Evolutionary conservation across 371 early-diverging fungal species (phyloP), one percentile per base, ranked within the genome.

Genomic region (Saksenaea oblongispora): DNA sequence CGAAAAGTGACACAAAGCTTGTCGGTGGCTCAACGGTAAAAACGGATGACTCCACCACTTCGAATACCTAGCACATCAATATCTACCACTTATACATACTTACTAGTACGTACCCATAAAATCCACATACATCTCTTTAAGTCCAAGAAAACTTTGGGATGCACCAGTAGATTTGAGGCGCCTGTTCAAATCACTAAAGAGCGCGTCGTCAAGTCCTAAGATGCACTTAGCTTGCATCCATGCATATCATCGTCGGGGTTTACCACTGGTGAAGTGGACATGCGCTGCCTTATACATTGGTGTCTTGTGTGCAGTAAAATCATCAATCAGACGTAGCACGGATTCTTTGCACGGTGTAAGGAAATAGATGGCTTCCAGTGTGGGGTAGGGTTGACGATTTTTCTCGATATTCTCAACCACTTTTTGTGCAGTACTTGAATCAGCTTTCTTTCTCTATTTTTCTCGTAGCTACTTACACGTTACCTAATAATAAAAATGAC

Each of bases 321-420:
- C 98, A 58, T 89, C 87, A 10, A 95, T 88, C n/a, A 97, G 71
- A 18, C 87, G 81, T n/a, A 78, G 75, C 31, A 97, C 76, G 5
- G 92, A 89, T 54, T 92, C 90, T 28, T 84, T 78, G 14, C 91
- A 90, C 11, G 98, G 95, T 10, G 93, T 87, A 60, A 98, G 76
- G 65, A 97, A 87, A 71, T 98, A 98, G 51, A 99, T 87, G n/a
- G 95, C 98, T 61, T 96, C 97, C 17, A 89, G 76, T 2, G 84
- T 82, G 0, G 94, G 91, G 66, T 93, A 92, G 0, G 95, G 90
- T 66, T 93, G 92, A 14, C 98, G 86, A 39, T 80, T 74, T 54
- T 87, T 90, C 63, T 89, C 89, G 44, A 96, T 84, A 64, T 87
- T 89, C 64, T 98, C 91, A 24, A 89, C 86, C 78, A 78, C 83